These are phyloP conservation scores for Talaromyces wortmannii DNA, from an alignment of 495 filamentous ascomycete species.

Conservation along the genomic window DNA sequence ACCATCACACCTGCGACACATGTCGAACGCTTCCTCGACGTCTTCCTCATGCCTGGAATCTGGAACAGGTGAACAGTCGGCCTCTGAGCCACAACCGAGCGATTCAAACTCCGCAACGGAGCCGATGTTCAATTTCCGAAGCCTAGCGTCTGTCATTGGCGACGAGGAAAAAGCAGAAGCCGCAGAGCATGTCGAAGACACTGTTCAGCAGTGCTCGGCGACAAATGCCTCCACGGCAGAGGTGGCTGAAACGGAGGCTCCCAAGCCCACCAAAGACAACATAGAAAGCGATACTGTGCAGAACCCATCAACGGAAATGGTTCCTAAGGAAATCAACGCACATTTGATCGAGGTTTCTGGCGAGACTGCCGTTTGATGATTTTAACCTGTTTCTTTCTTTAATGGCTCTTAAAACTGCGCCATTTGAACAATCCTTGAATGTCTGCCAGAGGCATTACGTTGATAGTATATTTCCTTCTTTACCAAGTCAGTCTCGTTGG, in stretches of 20 bases:
- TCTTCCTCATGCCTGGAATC: slow-evolving; percentile 69
- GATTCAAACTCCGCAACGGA: slow-evolving; percentile 55
- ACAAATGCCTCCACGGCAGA: background rate
- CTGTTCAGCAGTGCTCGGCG: slow-evolving; percentile 2
- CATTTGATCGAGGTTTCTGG: slow-evolving; percentile 2
- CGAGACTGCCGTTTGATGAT: background rate
- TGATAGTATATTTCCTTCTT: too few relatives aligned
- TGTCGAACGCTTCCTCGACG: slow-evolving; percentile 77
- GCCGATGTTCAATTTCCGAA: slow-evolving; percentile 87
- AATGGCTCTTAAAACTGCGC: background rate
- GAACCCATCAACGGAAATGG: background rate
- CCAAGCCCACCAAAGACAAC: background rate
- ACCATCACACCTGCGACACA: slow-evolving; percentile 67
- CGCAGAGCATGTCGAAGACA: slow-evolving; percentile 30
- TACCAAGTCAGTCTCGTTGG: too few relatives aligned
- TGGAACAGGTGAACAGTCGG: slow-evolving; percentile 40
- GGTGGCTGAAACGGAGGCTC: background rate
- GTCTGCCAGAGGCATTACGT: too few relatives aligned
- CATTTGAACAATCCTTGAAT: background rate
- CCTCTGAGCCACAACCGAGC: slow-evolving; percentile 25
- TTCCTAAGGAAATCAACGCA: slow-evolving; percentile 2
- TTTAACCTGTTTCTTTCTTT: background rate
- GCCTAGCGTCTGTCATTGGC: slow-evolving; percentile 78
- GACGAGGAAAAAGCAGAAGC: slow-evolving; percentile 47
- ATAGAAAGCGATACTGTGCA: background rate